Conservation (phyloP, 805 yeast species). For the Barnettozyma siamensis region DNA sequence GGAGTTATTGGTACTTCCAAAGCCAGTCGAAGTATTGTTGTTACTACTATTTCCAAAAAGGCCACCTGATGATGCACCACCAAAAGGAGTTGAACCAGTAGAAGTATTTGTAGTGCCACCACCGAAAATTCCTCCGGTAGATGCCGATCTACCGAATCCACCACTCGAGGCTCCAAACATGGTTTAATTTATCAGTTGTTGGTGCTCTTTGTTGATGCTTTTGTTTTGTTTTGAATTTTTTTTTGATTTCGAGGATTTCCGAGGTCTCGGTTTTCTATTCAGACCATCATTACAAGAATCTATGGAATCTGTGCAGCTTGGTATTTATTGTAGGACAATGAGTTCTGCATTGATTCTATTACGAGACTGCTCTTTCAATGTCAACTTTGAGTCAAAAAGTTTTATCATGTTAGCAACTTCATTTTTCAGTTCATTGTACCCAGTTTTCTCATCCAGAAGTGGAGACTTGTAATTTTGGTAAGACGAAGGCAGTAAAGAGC, state of each 20-base stretch:
- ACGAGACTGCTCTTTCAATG: background rate
- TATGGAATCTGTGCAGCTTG: too few relatives aligned
- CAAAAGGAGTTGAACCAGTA: slow-evolving; percentile 7
- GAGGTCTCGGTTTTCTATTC: background rate
- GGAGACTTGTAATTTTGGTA: slow-evolving; percentile 6
- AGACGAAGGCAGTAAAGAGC: slow-evolving; percentile 7
- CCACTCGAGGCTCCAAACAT: slow-evolving; percentile 19
- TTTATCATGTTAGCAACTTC: background rate
- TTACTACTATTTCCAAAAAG: slow-evolving; percentile 29
- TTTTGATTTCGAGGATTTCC: background rate
- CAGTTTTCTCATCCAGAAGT: background rate
- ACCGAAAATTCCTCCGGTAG: slow-evolving; percentile 23
- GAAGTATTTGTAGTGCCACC: slow-evolving; percentile 14
- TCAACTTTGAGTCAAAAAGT: slow-evolving; percentile 1
- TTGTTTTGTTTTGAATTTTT: background rate
- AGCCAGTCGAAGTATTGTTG: slow-evolving; percentile 4
- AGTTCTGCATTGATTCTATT: background rate
- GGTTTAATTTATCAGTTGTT: too few relatives aligned
- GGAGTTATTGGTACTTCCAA: background rate
- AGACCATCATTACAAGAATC: too few relatives aligned
- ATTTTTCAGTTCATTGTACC: background rate
- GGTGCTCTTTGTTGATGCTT: background rate
- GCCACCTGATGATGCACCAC: slow-evolving; percentile 14
- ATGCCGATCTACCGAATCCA: slow-evolving; percentile 20
- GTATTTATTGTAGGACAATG: too few relatives aligned